Base-by-base conservation (phyloP, 2,329 filamentous ascomycete species). In the Ceratocystis lukuohia region DNA sequence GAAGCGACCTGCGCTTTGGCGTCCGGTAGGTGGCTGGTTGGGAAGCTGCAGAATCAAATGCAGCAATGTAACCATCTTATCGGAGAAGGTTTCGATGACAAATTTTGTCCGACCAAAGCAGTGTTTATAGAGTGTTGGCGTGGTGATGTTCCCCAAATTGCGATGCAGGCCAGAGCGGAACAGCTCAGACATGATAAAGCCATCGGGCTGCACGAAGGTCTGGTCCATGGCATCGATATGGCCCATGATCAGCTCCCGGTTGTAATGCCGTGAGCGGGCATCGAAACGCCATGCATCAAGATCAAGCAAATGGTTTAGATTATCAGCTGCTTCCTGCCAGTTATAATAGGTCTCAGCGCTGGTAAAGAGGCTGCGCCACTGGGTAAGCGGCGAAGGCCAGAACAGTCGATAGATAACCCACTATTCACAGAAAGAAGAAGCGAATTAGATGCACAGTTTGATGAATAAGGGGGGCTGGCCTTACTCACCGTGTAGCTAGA, bases 61-160 rank as follows among this genome's bases (percentile, higher is more conserved):
- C 65, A 96, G 84, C 1, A 89, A 88, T 67, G 88, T 83, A n/a
- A 88, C 88, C 45, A 96, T 87, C 72, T 93, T 86, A 0, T 87
- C 86, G 69, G 96, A 87, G 73, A 96, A 96, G 74, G 95, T 89
- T 73, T 96, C 91, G 69, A 96, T 95, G 61, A 96, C 77, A 65
- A 89, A 83, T 74, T 96, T 96, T 0, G 92, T 96, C 17, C 92
- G 92, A 1, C 88, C 88, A 73, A 94, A 94, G 12, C 90, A 88
- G 67, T 87, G 83, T 71, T 92, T 92, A 77, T 91, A 96, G 0
- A 96, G 79, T 69, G 86, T 86, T 1, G 89, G 85, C 1, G 87
- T 84, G 0, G 89, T 90, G 71, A 96, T 95, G 73, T 96, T 95
- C 67, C 91, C 92, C n/a, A 70, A 79, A 72, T 96, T 96, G 45